Evolutionary conservation across 2,329 filamentous ascomycete genomes (phyloP).

Genomic region (Scleromitrula shiraiana): DNA sequence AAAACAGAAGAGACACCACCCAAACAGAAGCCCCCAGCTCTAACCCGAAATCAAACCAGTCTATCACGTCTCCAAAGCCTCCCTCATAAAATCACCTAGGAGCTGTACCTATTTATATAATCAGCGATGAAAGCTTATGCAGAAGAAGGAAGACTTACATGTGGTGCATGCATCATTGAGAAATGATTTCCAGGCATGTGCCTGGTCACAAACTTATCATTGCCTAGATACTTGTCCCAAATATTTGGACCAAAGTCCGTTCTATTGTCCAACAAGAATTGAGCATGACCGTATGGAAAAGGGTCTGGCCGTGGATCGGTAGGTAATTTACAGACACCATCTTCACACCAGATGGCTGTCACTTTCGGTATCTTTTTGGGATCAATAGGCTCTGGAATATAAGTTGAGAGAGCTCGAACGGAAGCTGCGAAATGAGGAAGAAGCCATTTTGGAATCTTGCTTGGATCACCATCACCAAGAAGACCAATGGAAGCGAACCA

Average conservation of each 20-base stretch:
- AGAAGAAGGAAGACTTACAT: conserved; percentile 30
- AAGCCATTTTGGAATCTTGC: conserved; percentile 33
- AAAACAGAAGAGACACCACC: not conserved
- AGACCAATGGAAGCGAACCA: conserved; percentile 69
- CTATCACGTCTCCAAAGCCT: conserved; percentile 5
- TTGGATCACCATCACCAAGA: conserved; percentile 49
- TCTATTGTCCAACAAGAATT: conserved; percentile 9
- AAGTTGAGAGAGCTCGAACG: conserved; percentile 5
- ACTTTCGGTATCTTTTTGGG: conserved; percentile 2
- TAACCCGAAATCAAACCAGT: not conserved
- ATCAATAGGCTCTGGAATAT: conserved; percentile 5
- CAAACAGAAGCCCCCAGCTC: not conserved
- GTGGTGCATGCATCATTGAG: conserved; percentile 19
- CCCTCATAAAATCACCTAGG: conserved; percentile 7
- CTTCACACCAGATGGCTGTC: conserved; percentile 10
- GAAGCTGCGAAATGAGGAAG: conserved; percentile 6
- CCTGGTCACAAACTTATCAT: conserved; percentile 37
- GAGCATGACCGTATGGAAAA: conserved; percentile 7
- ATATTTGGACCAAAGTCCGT: conserved; percentile 7
- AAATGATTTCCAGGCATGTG: conserved; percentile 19
- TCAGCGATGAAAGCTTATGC: not conserved
- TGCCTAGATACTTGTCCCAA: conserved; percentile 8
- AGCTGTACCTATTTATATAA: not conserved
- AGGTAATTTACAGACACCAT: conserved; percentile 34
- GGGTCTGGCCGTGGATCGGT: conserved; percentile 18